phyloP scores from a whole-genome alignment of 2,329 filamentous ascomycete genomes.

The Aspergillus piperis region DNA sequence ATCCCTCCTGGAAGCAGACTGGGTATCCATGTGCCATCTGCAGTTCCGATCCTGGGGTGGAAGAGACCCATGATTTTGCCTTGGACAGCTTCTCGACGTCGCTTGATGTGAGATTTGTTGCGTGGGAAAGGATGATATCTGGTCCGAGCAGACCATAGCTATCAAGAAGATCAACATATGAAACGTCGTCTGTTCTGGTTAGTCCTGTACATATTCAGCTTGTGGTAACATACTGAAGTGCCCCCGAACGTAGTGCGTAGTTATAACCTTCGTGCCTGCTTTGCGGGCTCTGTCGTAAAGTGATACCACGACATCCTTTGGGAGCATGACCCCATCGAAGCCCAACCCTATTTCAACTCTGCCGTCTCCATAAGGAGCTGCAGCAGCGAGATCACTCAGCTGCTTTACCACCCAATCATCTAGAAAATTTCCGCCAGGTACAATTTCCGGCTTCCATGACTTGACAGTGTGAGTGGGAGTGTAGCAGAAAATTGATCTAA shows the following conservation, averaged over 20 bases:
- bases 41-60: constrained; percentile 33
- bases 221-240: constrained; percentile 3
- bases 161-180: constrained; percentile 18
- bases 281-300: constrained; percentile 21
- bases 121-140: constrained; percentile 27
- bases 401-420: constrained; percentile 28
- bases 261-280: constrained; percentile 28
- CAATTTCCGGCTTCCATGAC: constrained; percentile 25
- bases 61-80: constrained; percentile 24
- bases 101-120: constrained; percentile 18
- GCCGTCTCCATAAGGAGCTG: constrained; percentile 26
- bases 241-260: constrained; percentile 25
- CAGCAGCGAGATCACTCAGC: constrained; percentile 19
- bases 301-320: constrained; percentile 25
- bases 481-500: constrained; percentile 34
- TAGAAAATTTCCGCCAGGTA: constrained; percentile 18
- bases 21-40: constrained; percentile 34
- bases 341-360: constrained; percentile 31
- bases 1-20: constrained; percentile 26
- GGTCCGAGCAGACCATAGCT: constrained; percentile 21
- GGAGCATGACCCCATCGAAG: constrained; percentile 30
- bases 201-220: background rate
- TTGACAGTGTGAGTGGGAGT: constrained; percentile 21
- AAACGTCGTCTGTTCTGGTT: background rate
- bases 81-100: constrained; percentile 25